Percentiles rank a stretch among this genome's conserved stretches.
Evolutionary conservation across 192 early-diverging fungal genomes (phyloP).

Genomic region (Gamsiella multidivaricata): DNA sequence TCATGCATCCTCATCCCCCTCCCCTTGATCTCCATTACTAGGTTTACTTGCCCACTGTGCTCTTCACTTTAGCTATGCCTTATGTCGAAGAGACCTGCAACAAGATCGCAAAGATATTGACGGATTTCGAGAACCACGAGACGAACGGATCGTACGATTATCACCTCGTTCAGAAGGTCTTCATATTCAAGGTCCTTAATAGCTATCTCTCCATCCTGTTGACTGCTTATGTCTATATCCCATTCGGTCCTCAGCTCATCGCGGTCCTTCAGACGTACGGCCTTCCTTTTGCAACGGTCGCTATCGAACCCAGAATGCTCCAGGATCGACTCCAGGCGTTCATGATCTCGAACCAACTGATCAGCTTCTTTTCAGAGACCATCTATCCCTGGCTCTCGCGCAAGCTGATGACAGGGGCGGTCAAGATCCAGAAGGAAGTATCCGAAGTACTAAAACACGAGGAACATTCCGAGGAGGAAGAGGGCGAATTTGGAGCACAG

Average conservation of each 20-base stretch:
- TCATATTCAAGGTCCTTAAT: constrained; percentile 85
- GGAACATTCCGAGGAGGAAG: constrained; percentile 13
- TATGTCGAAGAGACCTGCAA: constrained; percentile 73
- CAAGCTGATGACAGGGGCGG: constrained; percentile 40
- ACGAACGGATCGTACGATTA: constrained; percentile 78
- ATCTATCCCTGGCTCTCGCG: constrained; percentile 74
- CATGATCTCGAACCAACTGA: constrained; percentile 83
- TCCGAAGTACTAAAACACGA: constrained; percentile 28
- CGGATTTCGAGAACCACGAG: constrained; percentile 86
- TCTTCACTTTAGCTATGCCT: constrained; percentile 80
- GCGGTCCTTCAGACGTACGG: constrained; percentile 55
- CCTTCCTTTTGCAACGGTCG: constrained; percentile 49
- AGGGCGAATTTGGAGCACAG: background rate
- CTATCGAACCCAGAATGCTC: constrained; percentile 66
- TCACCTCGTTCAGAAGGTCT: constrained; percentile 84
- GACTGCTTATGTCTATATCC: constrained; percentile 89
- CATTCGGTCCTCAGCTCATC: constrained; percentile 76
- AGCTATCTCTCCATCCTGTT: constrained; percentile 86
- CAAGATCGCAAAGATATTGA: constrained; percentile 70
- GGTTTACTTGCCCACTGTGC: constrained; percentile 76
- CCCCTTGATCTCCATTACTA: constrained; percentile 19
- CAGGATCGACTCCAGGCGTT: constrained; percentile 76
- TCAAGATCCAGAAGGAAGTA: constrained; percentile 52
- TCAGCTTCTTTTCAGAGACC: constrained; percentile 82
- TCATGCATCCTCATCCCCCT: background rate